Evolutionary conservation across 2,329 filamentous ascomycete genomes (phyloP), one percentile per base, ranked within the genome.

Genomic region (Pseudogymnoascus sp.): DNA sequence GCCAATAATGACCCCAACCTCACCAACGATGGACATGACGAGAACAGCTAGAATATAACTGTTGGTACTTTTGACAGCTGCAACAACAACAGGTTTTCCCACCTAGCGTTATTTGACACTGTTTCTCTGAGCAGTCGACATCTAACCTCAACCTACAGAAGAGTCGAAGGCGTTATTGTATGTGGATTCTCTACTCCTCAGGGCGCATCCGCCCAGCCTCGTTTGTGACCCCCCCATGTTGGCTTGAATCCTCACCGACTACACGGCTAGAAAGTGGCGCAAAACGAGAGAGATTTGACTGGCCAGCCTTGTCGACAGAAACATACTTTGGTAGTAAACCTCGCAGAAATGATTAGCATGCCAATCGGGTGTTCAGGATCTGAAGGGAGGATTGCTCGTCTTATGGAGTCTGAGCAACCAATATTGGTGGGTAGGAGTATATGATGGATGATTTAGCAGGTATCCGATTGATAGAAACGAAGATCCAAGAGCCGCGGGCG

Each of bases 1-100:
- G 2, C 69, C 69, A 5, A 73, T 16, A 18, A 73, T 66, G 64
- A 65, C 21, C 63, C 67, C 62, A 68, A 64, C 29, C 68, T 68
- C 67, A 21, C 39, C 39, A 12, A 42, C 39, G 2, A 6, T 14
- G 3, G 42, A n/a, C 42, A 51, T 51, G 21, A 5, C 14, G 1
- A 26, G 1, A 23, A 23, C 5, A 45, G 40, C 12, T 51, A 1
- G 26, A 47, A 12, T 47, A 14, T n/a, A 26, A 7, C 4, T 47
- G 12, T 23, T 21, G 8, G 42, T 29, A 14, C 11, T 26, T 51
- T 51, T 51, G 8, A 31, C 29, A 10, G 10, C 29, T 31, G 29
- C 8, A 7, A 10, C 29, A 31, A 31, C 8, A 31, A 31, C 29
- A 7, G 29, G 3, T 31, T 31, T 31, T 31, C 29, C 29, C 29